Percentiles rank a stretch among this genome's conserved stretches.
Conservation (phyloP, 768 basidiomycete genomes). For the Rhodotorula toruloides region DNA sequence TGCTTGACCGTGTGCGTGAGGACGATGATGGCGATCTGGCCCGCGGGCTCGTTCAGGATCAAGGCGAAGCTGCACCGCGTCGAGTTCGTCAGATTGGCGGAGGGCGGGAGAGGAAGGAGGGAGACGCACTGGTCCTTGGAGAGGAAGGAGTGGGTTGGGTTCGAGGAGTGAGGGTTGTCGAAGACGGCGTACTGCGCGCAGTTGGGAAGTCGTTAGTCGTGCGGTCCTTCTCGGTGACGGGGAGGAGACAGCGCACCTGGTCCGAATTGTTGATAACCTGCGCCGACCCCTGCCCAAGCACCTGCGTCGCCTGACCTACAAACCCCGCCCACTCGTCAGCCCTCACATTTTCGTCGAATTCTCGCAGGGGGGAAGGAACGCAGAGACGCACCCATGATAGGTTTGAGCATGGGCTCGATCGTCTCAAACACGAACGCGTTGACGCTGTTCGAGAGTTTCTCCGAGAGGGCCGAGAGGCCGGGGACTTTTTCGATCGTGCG, state of each 20-base stretch:
- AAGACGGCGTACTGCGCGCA: constrained; percentile 55
- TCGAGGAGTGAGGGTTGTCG: constrained; percentile 66
- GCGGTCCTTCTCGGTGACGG: background rate
- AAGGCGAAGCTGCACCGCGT: constrained; percentile 60
- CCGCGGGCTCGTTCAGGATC: constrained; percentile 44
- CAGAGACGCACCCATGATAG: constrained; percentile 43
- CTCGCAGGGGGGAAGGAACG: background rate
- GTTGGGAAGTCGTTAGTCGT: background rate
- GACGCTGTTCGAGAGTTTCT: constrained; percentile 52
- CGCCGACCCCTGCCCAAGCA: constrained; percentile 60
- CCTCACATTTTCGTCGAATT: background rate
- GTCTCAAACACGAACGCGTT: constrained; percentile 77
- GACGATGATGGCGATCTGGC: constrained; percentile 47
- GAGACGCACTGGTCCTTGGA: constrained; percentile 46
- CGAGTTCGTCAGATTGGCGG: constrained; percentile 15
- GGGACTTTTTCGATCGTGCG: constrained; percentile 79
- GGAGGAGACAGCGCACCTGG: constrained; percentile 49
- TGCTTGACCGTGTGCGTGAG: constrained; percentile 48
- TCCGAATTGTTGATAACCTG: constrained; percentile 75
- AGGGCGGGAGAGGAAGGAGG: background rate
- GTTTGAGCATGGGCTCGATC: constrained; percentile 78
- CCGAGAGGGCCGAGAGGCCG: constrained; percentile 65
- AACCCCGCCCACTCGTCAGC: no score
- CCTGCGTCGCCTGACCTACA: constrained; percentile 59
- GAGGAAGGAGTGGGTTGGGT: constrained; percentile 41